These are phyloP conservation scores for Paraphoma chrysanthemicola DNA, from an alignment of 2,329 filamentous ascomycete genomes.

Conservation along the genomic window DNA sequence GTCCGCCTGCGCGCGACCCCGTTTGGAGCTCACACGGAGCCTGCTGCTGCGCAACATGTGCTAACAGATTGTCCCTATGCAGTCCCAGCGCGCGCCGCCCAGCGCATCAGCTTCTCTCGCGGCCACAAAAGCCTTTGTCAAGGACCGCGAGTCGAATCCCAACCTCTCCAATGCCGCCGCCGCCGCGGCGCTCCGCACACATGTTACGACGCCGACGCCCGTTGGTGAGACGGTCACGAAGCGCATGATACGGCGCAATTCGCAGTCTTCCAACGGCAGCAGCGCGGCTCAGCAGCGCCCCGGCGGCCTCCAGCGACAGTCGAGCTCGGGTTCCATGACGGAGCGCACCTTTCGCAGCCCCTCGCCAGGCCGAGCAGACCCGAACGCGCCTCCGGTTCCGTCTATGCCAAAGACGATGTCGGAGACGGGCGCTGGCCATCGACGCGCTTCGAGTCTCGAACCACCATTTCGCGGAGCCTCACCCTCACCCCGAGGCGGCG, in stretches of 20 bases:
- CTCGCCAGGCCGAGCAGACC: conserved; percentile 53
- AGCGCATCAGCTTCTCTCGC: conserved; percentile 79
- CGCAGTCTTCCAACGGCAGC: conserved; percentile 71
- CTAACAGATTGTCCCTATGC: conserved; percentile 30
- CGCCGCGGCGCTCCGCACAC: conserved; percentile 80
- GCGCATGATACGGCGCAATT: conserved; percentile 77
- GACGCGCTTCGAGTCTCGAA: conserved; percentile 58
- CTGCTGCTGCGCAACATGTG: conserved; percentile 1
- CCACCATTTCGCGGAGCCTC: conserved; percentile 56
- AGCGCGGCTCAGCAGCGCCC: conserved; percentile 46
- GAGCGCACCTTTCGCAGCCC: conserved; percentile 85
- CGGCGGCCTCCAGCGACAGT: conserved; percentile 53
- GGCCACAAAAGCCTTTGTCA: conserved; percentile 81
- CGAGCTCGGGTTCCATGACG: conserved; percentile 81
- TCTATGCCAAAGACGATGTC: conserved; percentile 65
- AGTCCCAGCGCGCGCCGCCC: conserved; percentile 53
- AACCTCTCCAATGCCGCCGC: conserved; percentile 85
- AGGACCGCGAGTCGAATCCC: conserved; percentile 67
- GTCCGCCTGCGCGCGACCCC: conserved; percentile 4
- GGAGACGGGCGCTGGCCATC: conserved; percentile 34
- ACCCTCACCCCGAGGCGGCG: conserved; percentile 47
- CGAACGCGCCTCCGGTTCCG: conserved; percentile 76
- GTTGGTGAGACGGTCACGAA: conserved; percentile 88
- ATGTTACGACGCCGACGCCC: conserved; percentile 78
- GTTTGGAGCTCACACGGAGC: neutral